phyloP scores from a whole-genome alignment of 2,329 filamentous ascomycete species.

The Nannizziopsis arthrosporioides region DNA sequence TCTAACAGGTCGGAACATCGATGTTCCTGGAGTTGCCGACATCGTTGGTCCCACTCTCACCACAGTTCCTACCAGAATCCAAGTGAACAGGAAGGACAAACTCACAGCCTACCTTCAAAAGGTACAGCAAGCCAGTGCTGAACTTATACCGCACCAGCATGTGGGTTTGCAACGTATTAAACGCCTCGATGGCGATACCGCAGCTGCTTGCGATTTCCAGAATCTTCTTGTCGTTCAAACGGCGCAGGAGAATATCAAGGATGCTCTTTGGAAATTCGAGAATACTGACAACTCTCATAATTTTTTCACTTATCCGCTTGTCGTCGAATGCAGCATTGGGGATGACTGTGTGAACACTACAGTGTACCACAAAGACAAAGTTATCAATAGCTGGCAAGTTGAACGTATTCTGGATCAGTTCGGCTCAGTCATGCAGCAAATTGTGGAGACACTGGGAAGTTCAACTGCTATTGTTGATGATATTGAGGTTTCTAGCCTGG shows the following conservation, averaged over 20 bases:
- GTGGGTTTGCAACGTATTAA: conserved; percentile 39
- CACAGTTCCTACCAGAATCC: conserved; percentile 30
- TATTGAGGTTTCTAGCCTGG: conserved; percentile 24
- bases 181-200: conserved; percentile 37
- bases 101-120: conserved; percentile 40
- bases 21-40: conserved; percentile 27
- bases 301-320: conserved; percentile 33
- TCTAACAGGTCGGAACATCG: conserved; percentile 31
- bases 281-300: conserved; percentile 10
- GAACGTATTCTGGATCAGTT: conserved; percentile 46
- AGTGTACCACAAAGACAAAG: conserved; percentile 54
- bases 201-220: conserved; percentile 31
- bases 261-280: conserved; percentile 12
- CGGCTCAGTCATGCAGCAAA: conserved; percentile 24
- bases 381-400: conserved; percentile 43
- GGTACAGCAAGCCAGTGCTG: conserved; percentile 43
- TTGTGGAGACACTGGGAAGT: conserved; percentile 20
- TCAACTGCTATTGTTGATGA: conserved; percentile 20
- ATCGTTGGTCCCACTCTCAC: conserved; percentile 34
- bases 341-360: conserved; percentile 47
- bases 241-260: conserved; percentile 5
- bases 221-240: conserved; percentile 30
- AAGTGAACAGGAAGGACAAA: conserved; percentile 23
- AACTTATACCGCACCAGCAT: conserved; percentile 50
- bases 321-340: conserved; percentile 50